These are phyloP conservation scores for Colletotrichum chlorophyti DNA, from an alignment of 2,329 filamentous ascomycete species.

Conservation along the genomic window DNA sequence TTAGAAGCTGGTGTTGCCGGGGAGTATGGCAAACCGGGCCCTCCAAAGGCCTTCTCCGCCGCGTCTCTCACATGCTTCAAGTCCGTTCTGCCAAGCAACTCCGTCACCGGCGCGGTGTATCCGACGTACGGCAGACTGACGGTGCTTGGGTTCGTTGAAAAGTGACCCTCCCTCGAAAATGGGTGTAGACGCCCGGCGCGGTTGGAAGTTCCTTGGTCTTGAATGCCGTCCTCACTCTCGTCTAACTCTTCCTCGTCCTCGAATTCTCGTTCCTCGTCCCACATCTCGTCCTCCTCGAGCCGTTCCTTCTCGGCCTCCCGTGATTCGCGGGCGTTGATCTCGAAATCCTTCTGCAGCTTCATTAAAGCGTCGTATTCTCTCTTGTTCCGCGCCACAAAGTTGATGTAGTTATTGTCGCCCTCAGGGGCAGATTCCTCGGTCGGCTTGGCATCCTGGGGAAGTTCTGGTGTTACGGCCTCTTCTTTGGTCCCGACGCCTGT, in stretches of 20 bases:
- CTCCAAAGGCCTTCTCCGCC: constrained; percentile 79
- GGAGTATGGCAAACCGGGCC: constrained; percentile 76
- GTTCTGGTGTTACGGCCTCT: not conserved
- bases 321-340: constrained; percentile 44
- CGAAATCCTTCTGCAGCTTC: constrained; percentile 65
- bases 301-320: constrained; percentile 39
- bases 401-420: constrained; percentile 47
- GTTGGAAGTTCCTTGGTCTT: constrained; percentile 11
- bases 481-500: not conserved
- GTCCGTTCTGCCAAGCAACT: constrained; percentile 71
- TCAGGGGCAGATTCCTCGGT: constrained; percentile 51
- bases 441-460: constrained; percentile 38
- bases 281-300: constrained; percentile 44
- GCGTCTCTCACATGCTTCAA: constrained; percentile 77
- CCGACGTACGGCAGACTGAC: constrained; percentile 75
- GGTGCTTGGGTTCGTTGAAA: constrained; percentile 75
- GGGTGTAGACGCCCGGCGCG: constrained; percentile 70
- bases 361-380: constrained; percentile 62
- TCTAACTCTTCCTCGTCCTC: constrained; percentile 41
- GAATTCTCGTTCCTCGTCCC: constrained; percentile 43
- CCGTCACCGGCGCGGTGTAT: constrained; percentile 73
- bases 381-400: constrained; percentile 57
- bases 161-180: constrained; percentile 76
- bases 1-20: constrained; percentile 70
- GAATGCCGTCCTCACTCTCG: constrained; percentile 33